phyloP scores from a whole-genome alignment of 73 alveolate genomes.

The Stentor roeselii region DNA sequence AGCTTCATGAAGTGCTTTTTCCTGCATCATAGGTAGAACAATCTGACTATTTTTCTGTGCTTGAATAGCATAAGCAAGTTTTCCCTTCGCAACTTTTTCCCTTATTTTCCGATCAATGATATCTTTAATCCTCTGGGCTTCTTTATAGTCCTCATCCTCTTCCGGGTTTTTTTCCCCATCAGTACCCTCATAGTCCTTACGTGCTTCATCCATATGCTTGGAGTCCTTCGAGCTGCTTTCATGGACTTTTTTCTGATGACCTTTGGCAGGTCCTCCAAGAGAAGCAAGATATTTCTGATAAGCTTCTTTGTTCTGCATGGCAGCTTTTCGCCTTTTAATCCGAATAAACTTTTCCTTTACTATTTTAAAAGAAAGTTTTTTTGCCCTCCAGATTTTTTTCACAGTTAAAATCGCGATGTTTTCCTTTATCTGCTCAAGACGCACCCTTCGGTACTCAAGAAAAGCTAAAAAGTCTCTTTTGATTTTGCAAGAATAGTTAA shows the following conservation, averaged over 20 bases:
- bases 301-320: conserved; percentile 22
- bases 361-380: not conserved
- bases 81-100: conserved; percentile 15
- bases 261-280: not conserved
- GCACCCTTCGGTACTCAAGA: not conserved
- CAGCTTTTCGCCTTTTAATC: conserved; percentile 26
- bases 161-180: not conserved
- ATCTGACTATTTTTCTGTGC: not conserved
- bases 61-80: not conserved
- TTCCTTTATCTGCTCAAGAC: conserved; percentile 10
- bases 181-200: not conserved
- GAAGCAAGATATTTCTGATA: conserved; percentile 2
- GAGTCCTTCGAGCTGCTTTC: conserved; percentile 1
- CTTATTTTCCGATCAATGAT: not conserved
- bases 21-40: conserved; percentile 15
- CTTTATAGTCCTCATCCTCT: conserved; percentile 21
- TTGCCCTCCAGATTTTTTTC: conserved; percentile 1
- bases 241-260: not conserved
- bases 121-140: conserved; percentile 17
- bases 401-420: conserved; percentile 12
- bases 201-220: not conserved
- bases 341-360: not conserved
- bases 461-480: not conserved
- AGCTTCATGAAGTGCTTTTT: conserved; percentile 2
- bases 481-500: not conserved